phyloP scores from a whole-genome alignment of 2,329 filamentous ascomycete species.

The Paecilomyces fulvus region DNA sequence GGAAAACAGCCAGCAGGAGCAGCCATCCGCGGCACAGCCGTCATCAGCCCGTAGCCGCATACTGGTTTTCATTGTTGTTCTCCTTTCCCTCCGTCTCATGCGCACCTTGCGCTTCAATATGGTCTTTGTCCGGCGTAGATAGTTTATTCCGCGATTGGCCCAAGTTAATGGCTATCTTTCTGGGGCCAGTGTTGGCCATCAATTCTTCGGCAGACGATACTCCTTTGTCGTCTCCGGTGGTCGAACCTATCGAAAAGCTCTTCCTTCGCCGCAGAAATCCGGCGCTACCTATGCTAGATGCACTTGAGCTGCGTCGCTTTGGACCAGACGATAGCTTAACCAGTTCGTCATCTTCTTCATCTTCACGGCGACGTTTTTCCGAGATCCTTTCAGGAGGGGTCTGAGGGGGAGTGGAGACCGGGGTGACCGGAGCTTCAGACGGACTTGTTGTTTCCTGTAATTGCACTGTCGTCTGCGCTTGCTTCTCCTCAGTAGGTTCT shows the following conservation, averaged over 20 bases:
- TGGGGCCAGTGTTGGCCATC: constrained; percentile 16
- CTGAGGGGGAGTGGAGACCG: constrained; percentile 16
- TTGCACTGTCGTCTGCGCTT: constrained; percentile 11
- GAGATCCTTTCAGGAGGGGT: constrained; percentile 66
- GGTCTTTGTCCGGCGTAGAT: constrained; percentile 9
- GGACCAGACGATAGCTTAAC: constrained; percentile 60
- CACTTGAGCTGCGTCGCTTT: constrained; percentile 38
- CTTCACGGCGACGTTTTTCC: constrained; percentile 75
- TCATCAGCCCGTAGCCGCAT: background rate
- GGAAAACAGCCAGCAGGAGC: background rate
- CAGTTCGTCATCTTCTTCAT: constrained; percentile 91
- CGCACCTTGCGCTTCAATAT: background rate
- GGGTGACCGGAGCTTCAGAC: constrained; percentile 15
- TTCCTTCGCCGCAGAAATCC: constrained; percentile 26
- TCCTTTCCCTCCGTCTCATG: background rate
- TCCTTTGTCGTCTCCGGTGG: constrained; percentile 18
- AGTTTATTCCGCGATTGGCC: constrained; percentile 18
- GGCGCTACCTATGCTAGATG: constrained; percentile 24
- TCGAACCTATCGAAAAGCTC: constrained; percentile 20
- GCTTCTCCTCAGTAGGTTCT: constrained; percentile 17
- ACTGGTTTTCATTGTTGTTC: background rate
- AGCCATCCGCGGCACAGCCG: background rate
- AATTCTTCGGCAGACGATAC: background rate
- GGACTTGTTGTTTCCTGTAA: constrained; percentile 17
- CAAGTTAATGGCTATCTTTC: constrained; percentile 34